A percentile compares a stretch with the other conserved stretches of the same genome.
phyloP scores from a whole-genome alignment of 208 protist species.

The Leishmania aethiopica region DNA sequence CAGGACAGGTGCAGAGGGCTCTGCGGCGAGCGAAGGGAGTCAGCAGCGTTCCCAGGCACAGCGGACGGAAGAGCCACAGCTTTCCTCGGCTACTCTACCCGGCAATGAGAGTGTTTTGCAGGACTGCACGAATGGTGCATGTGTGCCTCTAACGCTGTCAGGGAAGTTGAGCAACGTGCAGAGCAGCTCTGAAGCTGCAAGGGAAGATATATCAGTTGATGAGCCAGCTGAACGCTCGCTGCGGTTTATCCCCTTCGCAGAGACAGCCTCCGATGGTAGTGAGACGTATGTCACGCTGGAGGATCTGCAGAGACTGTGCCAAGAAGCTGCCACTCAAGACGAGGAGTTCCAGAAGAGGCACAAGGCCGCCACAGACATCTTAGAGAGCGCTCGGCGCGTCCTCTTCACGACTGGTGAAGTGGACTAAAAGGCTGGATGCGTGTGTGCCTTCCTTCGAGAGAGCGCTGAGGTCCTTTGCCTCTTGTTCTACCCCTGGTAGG shows the following conservation, averaged over 20 bases:
- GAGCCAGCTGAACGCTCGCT: slow-evolving; percentile 1
- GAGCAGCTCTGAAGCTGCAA: not conserved
- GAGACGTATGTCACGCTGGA: slow-evolving; percentile 63
- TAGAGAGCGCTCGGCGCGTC: slow-evolving; percentile 53
- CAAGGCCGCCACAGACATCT: slow-evolving; percentile 45
- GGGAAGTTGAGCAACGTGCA: not conserved
- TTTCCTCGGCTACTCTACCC: not conserved
- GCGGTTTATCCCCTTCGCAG: slow-evolving; percentile 73
- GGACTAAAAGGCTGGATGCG: slow-evolving; percentile 3
- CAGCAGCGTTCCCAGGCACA: not conserved
- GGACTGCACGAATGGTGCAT: slow-evolving; percentile 8
- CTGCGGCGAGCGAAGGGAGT: not conserved
- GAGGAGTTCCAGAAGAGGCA: slow-evolving; percentile 49
- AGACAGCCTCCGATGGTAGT: slow-evolving; percentile 25
- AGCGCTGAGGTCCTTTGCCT: not conserved
- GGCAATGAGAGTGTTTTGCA: not conserved
- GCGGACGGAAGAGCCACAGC: not conserved
- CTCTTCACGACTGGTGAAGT: slow-evolving; percentile 34
- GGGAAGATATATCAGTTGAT: not conserved
- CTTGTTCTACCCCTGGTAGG: not conserved
- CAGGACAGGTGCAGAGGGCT: not conserved
- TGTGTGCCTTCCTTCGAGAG: not conserved
- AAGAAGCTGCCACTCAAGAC: slow-evolving; percentile 51
- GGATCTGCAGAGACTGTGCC: slow-evolving; percentile 58
- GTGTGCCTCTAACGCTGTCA: not conserved